Percentiles rank a stretch among this genome's conserved stretches.
phyloP scores from a whole-genome alignment of 2,329 filamentous ascomycete species.

The Calonectria crousiana region DNA sequence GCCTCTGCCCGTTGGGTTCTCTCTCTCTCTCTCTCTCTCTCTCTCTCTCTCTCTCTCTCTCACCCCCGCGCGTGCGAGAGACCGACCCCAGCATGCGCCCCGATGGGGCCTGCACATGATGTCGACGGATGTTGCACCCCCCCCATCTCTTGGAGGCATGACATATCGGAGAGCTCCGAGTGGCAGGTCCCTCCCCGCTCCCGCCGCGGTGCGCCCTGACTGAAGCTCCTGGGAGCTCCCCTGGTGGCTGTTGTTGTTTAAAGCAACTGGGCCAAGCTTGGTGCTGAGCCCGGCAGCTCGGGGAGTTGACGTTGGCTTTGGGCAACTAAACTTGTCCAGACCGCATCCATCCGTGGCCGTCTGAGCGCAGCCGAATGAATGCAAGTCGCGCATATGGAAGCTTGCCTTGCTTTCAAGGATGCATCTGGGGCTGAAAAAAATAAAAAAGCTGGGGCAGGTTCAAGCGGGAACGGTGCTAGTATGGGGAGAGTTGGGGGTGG shows the following conservation, averaged over 20 bases:
- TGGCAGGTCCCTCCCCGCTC: slow-evolving; percentile 37
- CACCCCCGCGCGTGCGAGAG: slow-evolving; percentile 33
- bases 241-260: background rate
- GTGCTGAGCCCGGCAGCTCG: background rate
- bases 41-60: background rate
- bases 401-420: background rate
- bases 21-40: too few relatives aligned
- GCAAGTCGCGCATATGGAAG: background rate
- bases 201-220: slow-evolving; percentile 33
- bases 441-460: background rate
- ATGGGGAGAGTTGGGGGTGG: background rate
- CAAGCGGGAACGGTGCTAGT: background rate
- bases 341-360: background rate
- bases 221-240: slow-evolving; percentile 1
- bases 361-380: background rate
- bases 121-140: slow-evolving; percentile 22
- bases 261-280: background rate
- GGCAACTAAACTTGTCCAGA: background rate
- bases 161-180: slow-evolving; percentile 34
- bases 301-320: background rate
- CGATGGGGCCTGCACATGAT: slow-evolving; percentile 27
- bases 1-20: background rate
- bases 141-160: background rate
- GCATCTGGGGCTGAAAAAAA: background rate
- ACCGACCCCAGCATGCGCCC: slow-evolving; percentile 36